Evolutionary conservation across 768 basidiomycete species (phyloP).

Genomic region (Russula vinacea): DNA sequence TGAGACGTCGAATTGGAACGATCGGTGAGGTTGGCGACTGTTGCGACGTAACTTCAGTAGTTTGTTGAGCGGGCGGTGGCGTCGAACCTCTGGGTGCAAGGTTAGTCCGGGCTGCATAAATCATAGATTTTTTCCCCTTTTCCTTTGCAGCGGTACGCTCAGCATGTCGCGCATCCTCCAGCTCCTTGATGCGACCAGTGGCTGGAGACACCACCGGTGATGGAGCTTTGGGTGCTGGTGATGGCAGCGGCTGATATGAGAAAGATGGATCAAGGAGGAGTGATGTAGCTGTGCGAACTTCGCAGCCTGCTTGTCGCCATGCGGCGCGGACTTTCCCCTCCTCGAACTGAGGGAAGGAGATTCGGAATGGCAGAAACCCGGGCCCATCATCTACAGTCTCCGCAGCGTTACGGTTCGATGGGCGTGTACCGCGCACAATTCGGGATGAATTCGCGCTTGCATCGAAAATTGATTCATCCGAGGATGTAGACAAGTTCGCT

Average conservation of each 20-base stretch:
- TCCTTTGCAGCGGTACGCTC: conserved; percentile 63
- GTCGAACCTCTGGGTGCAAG: conserved; percentile 39
- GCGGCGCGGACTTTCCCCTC: conserved; percentile 53
- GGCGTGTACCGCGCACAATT: conserved; percentile 34
- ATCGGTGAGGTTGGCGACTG: conserved; percentile 46
- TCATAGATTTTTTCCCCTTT: conserved; percentile 79
- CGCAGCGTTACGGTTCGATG: conserved; percentile 22
- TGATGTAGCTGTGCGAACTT: conserved; percentile 57
- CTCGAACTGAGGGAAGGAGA: conserved; percentile 55
- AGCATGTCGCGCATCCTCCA: conserved; percentile 71
- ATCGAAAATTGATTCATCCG: conserved; percentile 62
- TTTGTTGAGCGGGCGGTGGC: conserved; percentile 40
- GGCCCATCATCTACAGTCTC: conserved; percentile 32
- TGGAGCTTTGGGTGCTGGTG: conserved; percentile 3
- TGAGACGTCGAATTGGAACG: conserved; percentile 43
- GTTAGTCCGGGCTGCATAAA: conserved; percentile 64
- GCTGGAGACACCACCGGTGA: conserved; percentile 36
- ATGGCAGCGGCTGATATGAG: conserved; percentile 35
- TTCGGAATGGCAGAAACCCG: conserved; percentile 55
- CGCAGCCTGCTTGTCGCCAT: conserved; percentile 60
- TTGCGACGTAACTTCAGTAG: conserved; percentile 41
- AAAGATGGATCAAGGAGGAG: conserved; percentile 56
- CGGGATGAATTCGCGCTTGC: conserved; percentile 35
- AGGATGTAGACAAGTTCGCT: conserved; percentile 51
- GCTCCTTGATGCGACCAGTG: conserved; percentile 63